Conservation (phyloP, 1,284 basidiomycete species). For the Apiotrichum sp. region DNA sequence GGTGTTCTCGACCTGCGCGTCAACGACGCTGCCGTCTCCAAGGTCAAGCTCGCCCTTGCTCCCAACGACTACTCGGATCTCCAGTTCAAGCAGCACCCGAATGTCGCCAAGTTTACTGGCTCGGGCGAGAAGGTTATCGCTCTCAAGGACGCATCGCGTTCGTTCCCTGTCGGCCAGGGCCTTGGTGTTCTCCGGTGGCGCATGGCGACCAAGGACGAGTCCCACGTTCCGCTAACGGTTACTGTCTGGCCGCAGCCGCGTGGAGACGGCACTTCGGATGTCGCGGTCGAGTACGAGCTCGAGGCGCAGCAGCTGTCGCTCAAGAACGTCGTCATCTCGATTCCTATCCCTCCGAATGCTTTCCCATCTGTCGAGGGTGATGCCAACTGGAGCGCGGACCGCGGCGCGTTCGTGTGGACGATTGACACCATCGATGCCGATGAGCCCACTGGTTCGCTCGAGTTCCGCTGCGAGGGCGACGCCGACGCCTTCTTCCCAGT, state of each 20-base stretch:
- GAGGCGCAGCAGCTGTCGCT: conserved; percentile 74
- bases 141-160: conserved; percentile 72
- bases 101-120: conserved; percentile 72
- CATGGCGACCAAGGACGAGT: conserved; percentile 85
- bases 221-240: conserved; percentile 84
- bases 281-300: conserved; percentile 95
- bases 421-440: conserved; percentile 52
- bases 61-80: conserved; percentile 62
- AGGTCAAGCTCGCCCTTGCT: conserved; percentile 65
- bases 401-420: conserved; percentile 78
- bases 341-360: conserved; percentile 82
- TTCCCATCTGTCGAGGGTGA: conserved; percentile 73
- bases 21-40: conserved; percentile 66
- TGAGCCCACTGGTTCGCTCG: conserved; percentile 68
- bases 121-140: conserved; percentile 61
- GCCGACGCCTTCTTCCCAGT: conserved; percentile 94
- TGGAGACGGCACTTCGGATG: conserved; percentile 82
- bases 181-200: conserved; percentile 91
- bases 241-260: conserved; percentile 94
- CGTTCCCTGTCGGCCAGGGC: conserved; percentile 80
- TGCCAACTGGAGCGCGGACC: conserved; percentile 74
- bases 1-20: conserved; percentile 91
- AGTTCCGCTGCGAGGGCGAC: conserved; percentile 76
- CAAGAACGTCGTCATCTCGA: conserved; percentile 79
- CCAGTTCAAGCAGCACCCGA: conserved; percentile 95